Conservation (phyloP, 2,329 filamentous ascomycete species). For the Cytospora mali region DNA sequence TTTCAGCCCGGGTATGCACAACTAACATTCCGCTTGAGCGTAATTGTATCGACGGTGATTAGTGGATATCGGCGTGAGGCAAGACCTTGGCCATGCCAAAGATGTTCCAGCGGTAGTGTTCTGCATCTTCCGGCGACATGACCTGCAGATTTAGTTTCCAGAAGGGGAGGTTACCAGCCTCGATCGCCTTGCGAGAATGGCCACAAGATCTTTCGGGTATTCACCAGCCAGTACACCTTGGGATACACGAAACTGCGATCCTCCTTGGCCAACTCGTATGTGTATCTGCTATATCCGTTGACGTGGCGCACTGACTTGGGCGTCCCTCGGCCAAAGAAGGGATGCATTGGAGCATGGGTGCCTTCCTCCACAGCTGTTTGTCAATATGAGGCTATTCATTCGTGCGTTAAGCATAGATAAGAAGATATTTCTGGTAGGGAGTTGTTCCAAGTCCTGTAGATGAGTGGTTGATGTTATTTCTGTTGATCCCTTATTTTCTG, state of each 20-base stretch:
- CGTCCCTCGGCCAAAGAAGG: conserved; percentile 60
- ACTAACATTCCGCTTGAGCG: conserved; percentile 52
- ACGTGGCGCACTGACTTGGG: conserved; percentile 57
- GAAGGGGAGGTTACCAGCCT: conserved; percentile 53
- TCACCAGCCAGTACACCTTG: conserved; percentile 56
- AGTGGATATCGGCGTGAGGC: conserved; percentile 57
- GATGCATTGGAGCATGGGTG: conserved; percentile 60
- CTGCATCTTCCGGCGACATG: conserved; percentile 46
- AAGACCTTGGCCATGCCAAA: conserved; percentile 63
- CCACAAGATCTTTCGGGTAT: conserved; percentile 41
- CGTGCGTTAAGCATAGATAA: background rate
- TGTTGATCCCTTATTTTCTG: background rate
- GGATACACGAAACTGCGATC: conserved; percentile 57
- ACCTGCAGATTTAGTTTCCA: conserved; percentile 59
- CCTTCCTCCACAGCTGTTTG: conserved; percentile 61
- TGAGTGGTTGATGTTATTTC: background rate
- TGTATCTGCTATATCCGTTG: conserved; percentile 58
- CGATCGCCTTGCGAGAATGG: conserved; percentile 56
- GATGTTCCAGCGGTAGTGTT: conserved; percentile 43
- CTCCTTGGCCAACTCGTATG: conserved; percentile 57
- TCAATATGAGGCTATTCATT: conserved; percentile 48
- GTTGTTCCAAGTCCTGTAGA: background rate
- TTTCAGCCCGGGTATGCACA: background rate
- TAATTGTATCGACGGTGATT: conserved; percentile 54
- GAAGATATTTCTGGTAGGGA: no score